Base-by-base conservation (phyloP, 345 rosid species). In the Gossypioides kirkii region DNA sequence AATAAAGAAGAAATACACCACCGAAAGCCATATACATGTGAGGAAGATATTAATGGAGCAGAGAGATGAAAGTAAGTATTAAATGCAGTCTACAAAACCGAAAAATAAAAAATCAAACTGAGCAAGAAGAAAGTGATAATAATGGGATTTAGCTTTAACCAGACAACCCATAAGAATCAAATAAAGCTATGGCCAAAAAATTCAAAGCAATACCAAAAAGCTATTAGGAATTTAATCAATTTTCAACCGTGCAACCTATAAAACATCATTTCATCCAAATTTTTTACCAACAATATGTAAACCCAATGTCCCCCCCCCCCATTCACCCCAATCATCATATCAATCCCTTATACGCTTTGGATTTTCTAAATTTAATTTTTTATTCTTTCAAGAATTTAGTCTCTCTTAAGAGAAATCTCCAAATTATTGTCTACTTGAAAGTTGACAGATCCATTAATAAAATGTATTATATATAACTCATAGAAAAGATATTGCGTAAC, bases 171-270 rank as follows among this genome's bases (percentile, higher is more conserved):
- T 25, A 55, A 41, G 75, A 69, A 78, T 71, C 71, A 74, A 74
- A 65, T 74, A 74, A 65, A 74, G 63, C 2, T 26, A 65, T 23
- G 16, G 32, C 71, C 52, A 52, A 74, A 74, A 5, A 42, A 36
- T 55, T 68, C 23, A 28, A 62, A 65, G 61, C 36, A 63, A 66
- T 32, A 32, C 28, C 61, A 22, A 47, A 56, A 74, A 65, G 64
- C 14, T 73, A 16, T 38, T 59, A 74, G 14, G n/a, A 26, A 25
- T 41, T 66, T 42, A 28, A 55, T 53, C 55, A 22, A 3, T 52
- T 74, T 73, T 53, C 71, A 74, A 74, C 61, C 76, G 70, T 74
- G 76, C 50, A 64, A 17, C 42, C 59, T 72, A 59, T 61, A 72
- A n/a, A 47, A 46, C 38, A 53, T 70, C 73, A 53, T n/a, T 52